Percentiles rank a stretch among this genome's conserved stretches.
Evolutionary conservation across 371 early-diverging fungal species (phyloP).

Genomic region (Mortierella sp.): DNA sequence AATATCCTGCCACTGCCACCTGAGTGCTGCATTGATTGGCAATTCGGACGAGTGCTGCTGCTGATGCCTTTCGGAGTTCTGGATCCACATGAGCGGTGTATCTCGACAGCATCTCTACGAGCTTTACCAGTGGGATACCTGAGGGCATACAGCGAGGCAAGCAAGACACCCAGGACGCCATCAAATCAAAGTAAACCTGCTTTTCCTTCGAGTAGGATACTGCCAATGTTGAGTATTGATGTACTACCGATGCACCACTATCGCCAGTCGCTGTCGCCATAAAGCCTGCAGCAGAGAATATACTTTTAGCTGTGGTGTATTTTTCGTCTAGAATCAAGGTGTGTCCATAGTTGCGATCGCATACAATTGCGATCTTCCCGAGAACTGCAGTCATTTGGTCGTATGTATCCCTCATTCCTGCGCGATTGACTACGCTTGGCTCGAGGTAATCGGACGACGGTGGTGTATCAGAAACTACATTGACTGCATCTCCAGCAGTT

Average conservation of each 20-base stretch:
- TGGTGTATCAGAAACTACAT: slow-evolving; percentile 28
- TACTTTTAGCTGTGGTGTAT: slow-evolving; percentile 53
- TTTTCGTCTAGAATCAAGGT: slow-evolving; percentile 52
- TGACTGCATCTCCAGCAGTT: slow-evolving; percentile 62
- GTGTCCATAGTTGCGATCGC: slow-evolving; percentile 48
- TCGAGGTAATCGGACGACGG: slow-evolving; percentile 59
- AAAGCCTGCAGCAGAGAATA: slow-evolving; percentile 50
- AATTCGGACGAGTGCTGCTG: slow-evolving; percentile 75
- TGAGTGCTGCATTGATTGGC: slow-evolving; percentile 74
- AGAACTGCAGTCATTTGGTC: slow-evolving; percentile 54
- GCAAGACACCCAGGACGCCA: slow-evolving; percentile 75
- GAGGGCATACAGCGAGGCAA: slow-evolving; percentile 83
- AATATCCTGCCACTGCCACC: slow-evolving; percentile 67
- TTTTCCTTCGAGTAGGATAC: slow-evolving; percentile 75
- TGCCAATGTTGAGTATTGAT: slow-evolving; percentile 70
- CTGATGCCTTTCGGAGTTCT: slow-evolving; percentile 76
- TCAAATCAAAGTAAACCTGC: slow-evolving; percentile 76
- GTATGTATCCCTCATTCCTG: slow-evolving; percentile 58
- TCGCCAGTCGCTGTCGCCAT: slow-evolving; percentile 55
- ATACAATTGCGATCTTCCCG: slow-evolving; percentile 53
- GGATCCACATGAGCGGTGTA: slow-evolving; percentile 89
- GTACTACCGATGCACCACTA: slow-evolving; percentile 58
- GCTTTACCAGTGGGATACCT: slow-evolving; percentile 66
- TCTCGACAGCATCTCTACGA: slow-evolving; percentile 84
- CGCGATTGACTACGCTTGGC: slow-evolving; percentile 59